Evolutionary conservation across 768 basidiomycete genomes (phyloP).

Genomic region (Epithele typhae): DNA sequence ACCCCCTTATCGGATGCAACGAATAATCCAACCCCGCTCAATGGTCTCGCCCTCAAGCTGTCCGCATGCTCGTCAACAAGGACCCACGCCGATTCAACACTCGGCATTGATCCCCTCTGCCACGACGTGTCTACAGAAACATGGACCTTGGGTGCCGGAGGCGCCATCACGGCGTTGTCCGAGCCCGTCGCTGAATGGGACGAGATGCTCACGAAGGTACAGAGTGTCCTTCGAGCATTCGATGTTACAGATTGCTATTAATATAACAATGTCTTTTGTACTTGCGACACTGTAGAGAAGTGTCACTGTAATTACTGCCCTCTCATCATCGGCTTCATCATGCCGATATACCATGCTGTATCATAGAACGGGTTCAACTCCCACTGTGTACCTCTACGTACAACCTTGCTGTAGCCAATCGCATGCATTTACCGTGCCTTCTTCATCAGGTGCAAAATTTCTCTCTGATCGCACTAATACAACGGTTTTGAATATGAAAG

Average conservation of each 20-base stretch:
- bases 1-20: slow-evolving; percentile 1
- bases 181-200: slow-evolving; percentile 88
- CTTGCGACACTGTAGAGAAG: too few species aligned
- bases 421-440: not conserved
- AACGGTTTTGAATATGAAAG: not conserved
- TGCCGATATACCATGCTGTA: slow-evolving; percentile 11
- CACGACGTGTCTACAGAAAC: slow-evolving; percentile 34
- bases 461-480: not conserved
- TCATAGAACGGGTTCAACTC: slow-evolving; percentile 15
- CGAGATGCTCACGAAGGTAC: slow-evolving; percentile 85
- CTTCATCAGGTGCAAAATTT: slow-evolving; percentile 9
- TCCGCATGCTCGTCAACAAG: not conserved
- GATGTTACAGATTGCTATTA: slow-evolving; percentile 12
- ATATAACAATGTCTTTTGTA: not conserved
- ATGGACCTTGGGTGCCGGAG: slow-evolving; percentile 89
- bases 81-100: not conserved
- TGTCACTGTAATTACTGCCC: too few species aligned
- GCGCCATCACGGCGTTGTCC: slow-evolving; percentile 92
- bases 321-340: slow-evolving; percentile 14
- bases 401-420: not conserved
- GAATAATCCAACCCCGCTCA: not conserved
- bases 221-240: slow-evolving; percentile 70
- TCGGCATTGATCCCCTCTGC: not conserved
- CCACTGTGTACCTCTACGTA: slow-evolving; percentile 5
- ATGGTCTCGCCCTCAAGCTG: not conserved